These are phyloP conservation scores for Cystobasidium sp. DNA, from an alignment of 1,284 basidiomycete species.

Conservation along the genomic window DNA sequence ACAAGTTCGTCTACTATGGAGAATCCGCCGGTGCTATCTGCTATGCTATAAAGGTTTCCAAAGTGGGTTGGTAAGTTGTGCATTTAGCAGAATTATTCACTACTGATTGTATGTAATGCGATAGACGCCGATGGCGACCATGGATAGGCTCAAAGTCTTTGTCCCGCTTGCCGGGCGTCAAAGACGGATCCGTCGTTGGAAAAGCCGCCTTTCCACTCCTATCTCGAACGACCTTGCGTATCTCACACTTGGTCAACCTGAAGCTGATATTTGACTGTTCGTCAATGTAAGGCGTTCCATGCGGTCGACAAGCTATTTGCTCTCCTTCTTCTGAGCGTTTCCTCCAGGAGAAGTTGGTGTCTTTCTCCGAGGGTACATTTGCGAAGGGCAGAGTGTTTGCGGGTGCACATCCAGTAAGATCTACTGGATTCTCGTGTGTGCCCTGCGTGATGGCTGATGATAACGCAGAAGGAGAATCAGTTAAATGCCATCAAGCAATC, in stretches of 20 bases:
- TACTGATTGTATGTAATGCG: constrained; percentile 34
- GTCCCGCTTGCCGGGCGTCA: constrained; percentile 5
- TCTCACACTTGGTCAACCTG: constrained; percentile 13
- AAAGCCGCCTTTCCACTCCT: constrained; percentile 21
- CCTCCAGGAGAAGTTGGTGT: constrained; percentile 33
- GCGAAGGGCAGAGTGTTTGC: not conserved
- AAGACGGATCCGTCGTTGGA: constrained; percentile 13
- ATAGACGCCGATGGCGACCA: constrained; percentile 10
- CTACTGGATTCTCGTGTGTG: constrained; percentile 26
- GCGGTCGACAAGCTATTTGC: constrained; percentile 2
- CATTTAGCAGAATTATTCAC: not conserved
- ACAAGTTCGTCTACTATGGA: constrained; percentile 6
- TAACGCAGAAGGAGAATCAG: not conserved
- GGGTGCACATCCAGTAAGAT: constrained; percentile 15
- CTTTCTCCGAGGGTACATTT: constrained; percentile 22
- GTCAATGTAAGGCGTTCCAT: constrained; percentile 11
- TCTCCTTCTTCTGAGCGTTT: not conserved
- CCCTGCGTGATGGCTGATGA: constrained; percentile 16
- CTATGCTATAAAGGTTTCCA: constrained; percentile 1
- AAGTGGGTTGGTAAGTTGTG: not conserved
- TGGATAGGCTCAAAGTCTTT: constrained; percentile 17
- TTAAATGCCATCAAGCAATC: not conserved
- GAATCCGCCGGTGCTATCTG: not conserved
- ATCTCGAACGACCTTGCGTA: constrained; percentile 5
- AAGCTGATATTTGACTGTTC: constrained; percentile 21